Base-by-base conservation (phyloP, 73 alveolate genomes). In the Loxodes magnus region DNA sequence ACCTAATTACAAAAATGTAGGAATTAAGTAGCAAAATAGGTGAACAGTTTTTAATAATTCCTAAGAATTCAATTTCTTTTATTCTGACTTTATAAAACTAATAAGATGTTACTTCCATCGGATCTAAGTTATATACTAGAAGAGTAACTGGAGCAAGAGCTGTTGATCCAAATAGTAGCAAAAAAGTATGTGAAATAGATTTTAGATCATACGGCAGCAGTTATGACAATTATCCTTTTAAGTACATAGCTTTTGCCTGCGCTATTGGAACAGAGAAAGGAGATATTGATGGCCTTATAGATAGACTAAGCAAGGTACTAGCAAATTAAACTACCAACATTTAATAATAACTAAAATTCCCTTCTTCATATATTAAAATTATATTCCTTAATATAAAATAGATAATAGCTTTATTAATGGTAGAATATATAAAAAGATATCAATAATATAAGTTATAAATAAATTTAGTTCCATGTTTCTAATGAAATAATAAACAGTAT, bases 241-340 rank as follows among this genome's bases (percentile, higher is more conserved):
- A 95, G 20, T 89, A 89, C 55, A 56, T 93, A 44, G 89, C 98
- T 2, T 70, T 71, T 30, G 95, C 98, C n/a, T 88, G 97, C 64
- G 97, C 97, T 0, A 77, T 92, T 42, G 99, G 98, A n/a, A 51
- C 69, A 51, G 67, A 74, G 34, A 70, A 63, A 42, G 74, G 72
- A 43, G 97, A 92, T 73, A 80, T 92, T 22, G 85, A 83, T 48
- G 50, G 58, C 5, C 84, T 84, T 64, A 30, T 64, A 4, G 37
- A 41, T 5, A 66, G 78, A 56, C 64, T 79, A 5, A n/a, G 90
- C n/a, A n/a, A n/a, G n/a, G n/a, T n/a, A n/a, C n/a, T n/a, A n/a
- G n/a, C n/a, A n/a, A n/a, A n/a, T n/a, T n/a, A n/a, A n/a, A n/a
- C n/a, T n/a, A n/a, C n/a, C n/a, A n/a, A n/a, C n/a, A n/a, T n/a